A percentile compares a stretch with the other conserved stretches of the same genome.
Conservation (phyloP, 2,329 filamentous ascomycete species). For the Apiospora hydei region DNA sequence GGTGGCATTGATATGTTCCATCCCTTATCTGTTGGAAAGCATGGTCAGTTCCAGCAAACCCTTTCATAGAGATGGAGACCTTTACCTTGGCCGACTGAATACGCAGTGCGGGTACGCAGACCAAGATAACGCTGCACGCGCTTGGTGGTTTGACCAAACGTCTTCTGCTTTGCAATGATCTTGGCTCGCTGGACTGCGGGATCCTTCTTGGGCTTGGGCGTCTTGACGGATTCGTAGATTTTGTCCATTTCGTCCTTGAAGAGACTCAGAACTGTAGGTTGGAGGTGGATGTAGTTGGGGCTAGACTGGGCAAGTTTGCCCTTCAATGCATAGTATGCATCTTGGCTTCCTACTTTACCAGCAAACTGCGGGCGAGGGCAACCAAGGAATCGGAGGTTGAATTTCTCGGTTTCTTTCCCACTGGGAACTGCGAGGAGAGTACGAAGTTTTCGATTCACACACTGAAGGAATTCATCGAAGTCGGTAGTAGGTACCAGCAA, state of each 20-base stretch:
- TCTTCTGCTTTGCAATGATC: conserved; percentile 56
- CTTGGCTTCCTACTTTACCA: conserved; percentile 58
- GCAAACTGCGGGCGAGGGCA: conserved; percentile 74
- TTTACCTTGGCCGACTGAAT: conserved; percentile 27
- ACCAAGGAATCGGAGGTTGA: conserved; percentile 68
- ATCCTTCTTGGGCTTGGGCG: conserved; percentile 50
- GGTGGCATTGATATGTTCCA: conserved; percentile 47
- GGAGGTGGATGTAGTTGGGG: conserved; percentile 46
- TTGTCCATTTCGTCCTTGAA: conserved; percentile 64
- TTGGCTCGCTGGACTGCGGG: conserved; percentile 54
- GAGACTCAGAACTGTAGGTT: conserved; percentile 47
- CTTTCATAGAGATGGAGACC: neutral
- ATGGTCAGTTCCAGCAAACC: neutral
- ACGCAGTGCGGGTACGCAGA: conserved; percentile 50
- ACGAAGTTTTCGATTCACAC: conserved; percentile 67
- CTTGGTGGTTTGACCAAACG: conserved; percentile 63
- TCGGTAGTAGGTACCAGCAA: conserved; percentile 74
- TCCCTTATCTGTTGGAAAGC: conserved; percentile 22
- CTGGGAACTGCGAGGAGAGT: conserved; percentile 67
- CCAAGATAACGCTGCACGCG: conserved; percentile 76
- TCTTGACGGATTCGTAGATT: conserved; percentile 57
- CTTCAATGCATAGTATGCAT: conserved; percentile 42
- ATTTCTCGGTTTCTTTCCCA: conserved; percentile 55
- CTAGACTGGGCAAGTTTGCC: conserved; percentile 45
- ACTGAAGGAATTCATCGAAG: conserved; percentile 67